Evolutionary conservation across 345 rosid genomes (phyloP), one percentile per base, ranked within the genome.

Genomic region (Eucalyptus viminalis): DNA sequence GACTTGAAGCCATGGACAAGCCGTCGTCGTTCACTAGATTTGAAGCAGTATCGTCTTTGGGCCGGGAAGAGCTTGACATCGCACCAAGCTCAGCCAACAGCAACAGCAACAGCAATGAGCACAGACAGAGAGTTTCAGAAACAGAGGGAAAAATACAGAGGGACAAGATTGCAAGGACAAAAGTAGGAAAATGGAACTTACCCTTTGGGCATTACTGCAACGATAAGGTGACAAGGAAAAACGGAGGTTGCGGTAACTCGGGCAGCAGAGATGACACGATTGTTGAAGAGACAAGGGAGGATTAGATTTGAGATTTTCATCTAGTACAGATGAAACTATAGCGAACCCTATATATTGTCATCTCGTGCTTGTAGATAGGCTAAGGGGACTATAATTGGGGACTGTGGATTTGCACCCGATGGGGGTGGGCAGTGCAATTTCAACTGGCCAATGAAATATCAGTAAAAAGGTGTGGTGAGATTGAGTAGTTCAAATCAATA

Each of bases 21-120:
- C 62, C 14, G 0, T 8, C 0, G 29, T 9, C 29, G 29, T 56
- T 56, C 6, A 0, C 62, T 56, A 24, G 62, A 56, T 10, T 24
- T 0, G 10, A 21, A 56, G 62, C 62, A 24, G 29, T 0, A 9
- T 24, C 6, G 3, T 56, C 62, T 2, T 22, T 56, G 29, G 13
- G 6, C 29, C 6, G 29, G 62, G 6, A 22, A 24, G 62, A 56
- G 62, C 62, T 56, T 56, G 62, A 56, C 29, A 11, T 22, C 13
- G 29, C 29, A 24, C 62, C 62, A 24, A 56, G 62, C 62, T 10
- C 62, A 24, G 13, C 29, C 62, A 17, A 51, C 56, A 17, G 51
- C 58, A 53, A 51, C 56, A 17, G 51, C 58, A 53, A 53, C 9
- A 19, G 29, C 27, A 24, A 56, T 2, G 62, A 9, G 62, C 62